phyloP scores from a whole-genome alignment of 208 protist species.

The Wallacemonas sp. region DNA sequence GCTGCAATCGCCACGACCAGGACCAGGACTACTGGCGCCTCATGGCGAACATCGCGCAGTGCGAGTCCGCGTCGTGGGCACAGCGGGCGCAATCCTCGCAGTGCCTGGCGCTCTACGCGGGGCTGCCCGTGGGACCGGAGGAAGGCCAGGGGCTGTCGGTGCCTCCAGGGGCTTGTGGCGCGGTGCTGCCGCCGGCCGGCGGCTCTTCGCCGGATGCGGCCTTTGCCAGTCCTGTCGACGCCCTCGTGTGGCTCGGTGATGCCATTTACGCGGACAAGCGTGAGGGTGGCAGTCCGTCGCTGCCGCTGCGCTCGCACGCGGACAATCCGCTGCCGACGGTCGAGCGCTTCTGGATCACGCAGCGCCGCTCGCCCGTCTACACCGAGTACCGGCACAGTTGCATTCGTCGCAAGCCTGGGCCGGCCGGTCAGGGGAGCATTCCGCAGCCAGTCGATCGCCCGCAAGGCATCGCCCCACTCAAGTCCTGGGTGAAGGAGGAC shows the following conservation, averaged over 20 bases:
- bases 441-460: conserved; percentile 4
- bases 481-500: neutral
- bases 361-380: conserved; percentile 63
- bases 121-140: neutral
- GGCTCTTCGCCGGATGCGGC: conserved; percentile 6
- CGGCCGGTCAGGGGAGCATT: neutral
- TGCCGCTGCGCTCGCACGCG: conserved; percentile 16
- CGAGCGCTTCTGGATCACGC: conserved; percentile 57
- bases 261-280: conserved; percentile 81
- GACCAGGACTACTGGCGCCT: conserved; percentile 70
- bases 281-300: conserved; percentile 24
- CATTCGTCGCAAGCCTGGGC: conserved; percentile 17
- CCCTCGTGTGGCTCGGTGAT: conserved; percentile 83
- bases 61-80: conserved; percentile 30
- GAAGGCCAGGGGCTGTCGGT: conserved; percentile 6
- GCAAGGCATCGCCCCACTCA: neutral
- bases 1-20: conserved; percentile 74
- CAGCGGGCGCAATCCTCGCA: conserved; percentile 21
- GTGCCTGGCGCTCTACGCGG: conserved; percentile 35
- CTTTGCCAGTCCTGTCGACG: conserved; percentile 39
- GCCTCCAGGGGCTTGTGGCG: conserved; percentile 3
- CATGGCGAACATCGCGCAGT: conserved; percentile 48
- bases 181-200: neutral
- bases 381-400: conserved; percentile 58
- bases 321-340: conserved; percentile 42